Evolutionary conservation across 192 early-diverging fungal genomes (phyloP).

Genomic region (Coemansia furcata): DNA sequence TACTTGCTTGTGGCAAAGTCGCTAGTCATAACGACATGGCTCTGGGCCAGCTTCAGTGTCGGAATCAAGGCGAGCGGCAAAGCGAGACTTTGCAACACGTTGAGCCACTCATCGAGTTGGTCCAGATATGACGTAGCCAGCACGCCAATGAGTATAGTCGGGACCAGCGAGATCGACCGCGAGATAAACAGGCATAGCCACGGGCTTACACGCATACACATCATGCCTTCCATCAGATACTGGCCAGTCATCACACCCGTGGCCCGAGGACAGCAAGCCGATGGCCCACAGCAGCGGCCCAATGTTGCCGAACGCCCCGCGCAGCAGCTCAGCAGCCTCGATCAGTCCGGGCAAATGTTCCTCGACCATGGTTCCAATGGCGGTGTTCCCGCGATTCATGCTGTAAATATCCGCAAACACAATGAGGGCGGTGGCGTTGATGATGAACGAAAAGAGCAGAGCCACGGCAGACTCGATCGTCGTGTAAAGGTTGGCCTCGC

Average conservation of each 20-base stretch:
- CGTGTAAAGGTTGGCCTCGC: constrained; percentile 69
- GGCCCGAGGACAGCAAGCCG: constrained; percentile 77
- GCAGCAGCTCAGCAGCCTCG: constrained; percentile 60
- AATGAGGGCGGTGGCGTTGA: constrained; percentile 42
- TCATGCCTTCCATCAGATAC: constrained; percentile 85
- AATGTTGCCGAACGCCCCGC: constrained; percentile 56
- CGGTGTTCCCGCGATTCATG: not conserved
- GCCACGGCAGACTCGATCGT: constrained; percentile 60
- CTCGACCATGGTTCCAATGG: constrained; percentile 1
- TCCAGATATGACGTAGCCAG: constrained; percentile 59
- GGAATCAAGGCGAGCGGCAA: constrained; percentile 65
- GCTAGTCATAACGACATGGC: constrained; percentile 49
- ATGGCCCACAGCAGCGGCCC: constrained; percentile 76
- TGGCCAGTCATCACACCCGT: constrained; percentile 90
- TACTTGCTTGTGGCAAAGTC: constrained; percentile 32
- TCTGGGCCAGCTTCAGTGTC: constrained; percentile 59
- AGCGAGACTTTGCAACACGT: constrained; percentile 67
- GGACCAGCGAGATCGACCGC: constrained; percentile 60
- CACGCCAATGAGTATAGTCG: constrained; percentile 62
- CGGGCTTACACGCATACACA: constrained; percentile 57
- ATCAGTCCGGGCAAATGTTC: constrained; percentile 57
- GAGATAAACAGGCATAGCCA: constrained; percentile 65
- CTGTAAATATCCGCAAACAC: constrained; percentile 51
- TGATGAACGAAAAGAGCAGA: constrained; percentile 60
- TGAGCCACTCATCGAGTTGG: constrained; percentile 65